These are phyloP conservation scores for Oropetium thomaeum DNA, from an alignment of 176 grass and related monocot genomes.

Conservation along the genomic window DNA sequence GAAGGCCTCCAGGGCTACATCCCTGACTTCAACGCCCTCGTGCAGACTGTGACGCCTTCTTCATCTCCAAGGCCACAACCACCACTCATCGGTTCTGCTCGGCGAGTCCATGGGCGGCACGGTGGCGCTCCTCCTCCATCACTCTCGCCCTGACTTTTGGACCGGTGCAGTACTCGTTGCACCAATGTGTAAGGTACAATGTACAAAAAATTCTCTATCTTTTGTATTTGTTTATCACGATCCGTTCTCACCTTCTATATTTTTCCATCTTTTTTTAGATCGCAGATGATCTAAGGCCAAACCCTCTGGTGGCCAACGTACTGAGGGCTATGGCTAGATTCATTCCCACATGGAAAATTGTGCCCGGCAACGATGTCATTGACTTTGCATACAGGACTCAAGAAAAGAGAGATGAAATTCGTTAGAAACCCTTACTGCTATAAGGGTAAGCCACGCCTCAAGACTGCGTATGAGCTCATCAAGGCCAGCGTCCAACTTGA, in stretches of 20 bases:
- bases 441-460: too few species aligned
- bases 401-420: conserved; percentile 59
- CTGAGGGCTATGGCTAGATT: conserved; percentile 35
- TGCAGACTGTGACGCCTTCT: background rate
- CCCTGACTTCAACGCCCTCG: background rate
- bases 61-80: background rate
- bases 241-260: too few species aligned
- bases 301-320: conserved; percentile 38
- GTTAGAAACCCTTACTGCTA: conserved; percentile 33
- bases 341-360: conserved; percentile 68
- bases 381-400: conserved; percentile 35
- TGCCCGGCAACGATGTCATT: conserved; percentile 64
- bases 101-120: background rate
- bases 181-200: conserved; percentile 65
- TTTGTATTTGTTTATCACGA: too few species aligned
- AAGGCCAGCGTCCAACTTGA: too few species aligned
- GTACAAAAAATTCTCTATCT: too few species aligned
- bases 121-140: background rate
- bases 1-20: background rate
- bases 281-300: conserved; percentile 62
- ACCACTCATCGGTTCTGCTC: background rate
- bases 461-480: too few species aligned
- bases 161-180: background rate
- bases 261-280: too few species aligned
- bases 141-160: background rate